A percentile compares a stretch with the other conserved stretches of the same genome.
These are phyloP conservation scores for Pleurotus djamor DNA, from an alignment of 768 basidiomycete species.

Conservation along the genomic window DNA sequence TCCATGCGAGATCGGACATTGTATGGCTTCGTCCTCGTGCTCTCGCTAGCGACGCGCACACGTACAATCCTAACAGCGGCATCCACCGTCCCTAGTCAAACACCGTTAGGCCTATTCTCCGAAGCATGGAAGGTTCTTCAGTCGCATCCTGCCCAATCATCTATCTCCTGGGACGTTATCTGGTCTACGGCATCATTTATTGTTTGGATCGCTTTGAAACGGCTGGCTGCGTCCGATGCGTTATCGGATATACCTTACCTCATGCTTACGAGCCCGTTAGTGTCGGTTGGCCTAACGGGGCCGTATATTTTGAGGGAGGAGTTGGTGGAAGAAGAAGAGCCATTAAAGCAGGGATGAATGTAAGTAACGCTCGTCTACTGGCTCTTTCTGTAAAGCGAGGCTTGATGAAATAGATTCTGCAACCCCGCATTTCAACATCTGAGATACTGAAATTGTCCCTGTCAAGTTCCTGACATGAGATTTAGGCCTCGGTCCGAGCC, in stretches of 20 bases:
- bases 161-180: slow-evolving; percentile 64
- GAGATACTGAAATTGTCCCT: background rate
- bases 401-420: no score
- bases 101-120: slow-evolving; percentile 17
- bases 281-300: slow-evolving; percentile 22
- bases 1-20: slow-evolving; percentile 25
- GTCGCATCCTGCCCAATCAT: slow-evolving; percentile 59
- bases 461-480: background rate
- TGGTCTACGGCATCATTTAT: slow-evolving; percentile 48
- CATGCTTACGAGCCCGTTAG: slow-evolving; percentile 20
- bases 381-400: no score
- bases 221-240: slow-evolving; percentile 3
- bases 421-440: no score
- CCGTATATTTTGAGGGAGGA: slow-evolving; percentile 17
- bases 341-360: slow-evolving; percentile 1
- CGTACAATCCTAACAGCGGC: slow-evolving; percentile 25
- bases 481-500: no score
- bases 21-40: slow-evolving; percentile 31
- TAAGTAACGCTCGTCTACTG: background rate
- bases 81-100: slow-evolving; percentile 14
- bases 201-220: slow-evolving; percentile 25
- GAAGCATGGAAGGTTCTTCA: slow-evolving; percentile 36
- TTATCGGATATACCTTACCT: slow-evolving; percentile 15
- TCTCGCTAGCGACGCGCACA: slow-evolving; percentile 30
- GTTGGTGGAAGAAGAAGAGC: background rate